Evolutionary conservation across 768 basidiomycete genomes (phyloP).

Genomic region (Omphalotus guepiniiformis): DNA sequence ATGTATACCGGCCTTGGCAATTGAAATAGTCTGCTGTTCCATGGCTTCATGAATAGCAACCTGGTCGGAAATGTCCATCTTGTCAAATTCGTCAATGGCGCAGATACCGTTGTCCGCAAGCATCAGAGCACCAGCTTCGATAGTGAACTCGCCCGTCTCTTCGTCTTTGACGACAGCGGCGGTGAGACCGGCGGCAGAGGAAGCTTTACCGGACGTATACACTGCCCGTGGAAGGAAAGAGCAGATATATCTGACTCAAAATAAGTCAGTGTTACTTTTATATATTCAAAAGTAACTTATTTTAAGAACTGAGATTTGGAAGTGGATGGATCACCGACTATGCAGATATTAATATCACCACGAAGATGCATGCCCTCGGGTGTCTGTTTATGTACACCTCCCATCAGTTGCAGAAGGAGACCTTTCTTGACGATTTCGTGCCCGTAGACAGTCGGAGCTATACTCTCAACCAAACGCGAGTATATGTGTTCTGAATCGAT

Average conservation of each 20-base stretch:
- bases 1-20: slow-evolving; percentile 98
- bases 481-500: slow-evolving; percentile 95
- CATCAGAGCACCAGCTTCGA: slow-evolving; percentile 99
- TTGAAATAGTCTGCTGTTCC: slow-evolving; percentile 99
- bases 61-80: slow-evolving; percentile 98
- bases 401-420: slow-evolving; percentile 92
- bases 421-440: slow-evolving; percentile 99
- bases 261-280: background rate
- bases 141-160: slow-evolving; percentile 98
- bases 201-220: slow-evolving; percentile 99
- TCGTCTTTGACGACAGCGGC: slow-evolving; percentile 98
- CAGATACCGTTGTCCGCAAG: slow-evolving; percentile 99
- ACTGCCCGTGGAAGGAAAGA: slow-evolving; percentile 97
- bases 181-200: slow-evolving; percentile 96
- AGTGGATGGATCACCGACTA: slow-evolving; percentile 95
- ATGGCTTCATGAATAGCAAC: slow-evolving; percentile 99
- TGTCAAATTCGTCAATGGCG: slow-evolving; percentile 99
- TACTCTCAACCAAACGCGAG: slow-evolving; percentile 86
- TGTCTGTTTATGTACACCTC: slow-evolving; percentile 97
- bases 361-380: slow-evolving; percentile 96
- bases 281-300: slow-evolving; percentile 38
- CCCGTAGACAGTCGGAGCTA: slow-evolving; percentile 97
- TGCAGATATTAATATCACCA: slow-evolving; percentile 97
- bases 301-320: slow-evolving; percentile 99
- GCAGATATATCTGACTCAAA: slow-evolving; percentile 77